Evolutionary conservation across 768 basidiomycete species (phyloP).

Genomic region (Tricholoma terreum): DNA sequence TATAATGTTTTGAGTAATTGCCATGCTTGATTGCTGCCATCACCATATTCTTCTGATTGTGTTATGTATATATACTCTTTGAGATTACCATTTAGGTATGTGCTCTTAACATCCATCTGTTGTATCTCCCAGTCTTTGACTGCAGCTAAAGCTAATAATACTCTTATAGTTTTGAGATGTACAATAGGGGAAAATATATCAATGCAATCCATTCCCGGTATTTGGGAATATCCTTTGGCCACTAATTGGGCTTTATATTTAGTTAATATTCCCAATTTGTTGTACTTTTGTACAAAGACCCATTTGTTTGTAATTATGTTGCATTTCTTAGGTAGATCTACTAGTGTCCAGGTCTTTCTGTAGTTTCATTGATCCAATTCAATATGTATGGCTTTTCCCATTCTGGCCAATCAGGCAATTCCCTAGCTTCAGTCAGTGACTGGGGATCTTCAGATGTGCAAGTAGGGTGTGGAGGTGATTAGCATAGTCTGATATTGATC

Average conservation of each 20-base stretch:
- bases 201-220: neutral
- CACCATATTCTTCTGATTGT: neutral
- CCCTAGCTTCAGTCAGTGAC: too few species aligned
- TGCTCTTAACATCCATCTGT: too few species aligned
- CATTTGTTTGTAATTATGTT: neutral
- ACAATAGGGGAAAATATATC: conserved; percentile 29
- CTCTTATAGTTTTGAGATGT: conserved; percentile 2
- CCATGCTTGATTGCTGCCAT: neutral
- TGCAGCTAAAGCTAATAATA: too few species aligned
- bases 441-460: too few species aligned
- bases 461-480: too few species aligned
- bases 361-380: too few species aligned
- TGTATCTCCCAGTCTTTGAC: too few species aligned
- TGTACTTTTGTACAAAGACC: neutral
- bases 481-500: too few species aligned
- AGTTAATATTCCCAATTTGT: neutral
- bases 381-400: too few species aligned
- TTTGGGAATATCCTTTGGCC: neutral
- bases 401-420: too few species aligned
- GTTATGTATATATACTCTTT: neutral
- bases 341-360: too few species aligned
- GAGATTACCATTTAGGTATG: neutral
- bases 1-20: neutral
- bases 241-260: neutral
- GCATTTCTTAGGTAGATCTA: neutral